These are phyloP conservation scores for Phytophthora litchii DNA, from an alignment of 352 stramenopile species.

Conservation along the genomic window DNA sequence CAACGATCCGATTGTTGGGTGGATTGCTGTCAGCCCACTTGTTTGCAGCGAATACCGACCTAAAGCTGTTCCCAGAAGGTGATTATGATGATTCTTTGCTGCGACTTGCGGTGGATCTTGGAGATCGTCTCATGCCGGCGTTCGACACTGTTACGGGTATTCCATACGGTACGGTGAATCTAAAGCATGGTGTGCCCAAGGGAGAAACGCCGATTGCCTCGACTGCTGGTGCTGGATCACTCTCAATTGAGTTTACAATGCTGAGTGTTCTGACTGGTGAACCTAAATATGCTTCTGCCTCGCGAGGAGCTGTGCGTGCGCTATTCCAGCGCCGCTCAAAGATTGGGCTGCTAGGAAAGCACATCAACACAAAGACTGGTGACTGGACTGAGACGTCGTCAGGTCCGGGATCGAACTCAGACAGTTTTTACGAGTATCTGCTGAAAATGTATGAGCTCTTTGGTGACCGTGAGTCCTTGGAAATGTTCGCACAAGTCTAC, in stretches of 20 bases:
- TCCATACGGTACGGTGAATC: constrained; percentile 97
- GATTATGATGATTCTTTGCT: constrained; percentile 94
- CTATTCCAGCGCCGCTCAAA: constrained; percentile 80
- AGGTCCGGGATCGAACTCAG: constrained; percentile 93
- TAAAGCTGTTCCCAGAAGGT: constrained; percentile 61
- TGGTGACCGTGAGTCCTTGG: constrained; percentile 91
- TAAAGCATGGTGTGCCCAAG: constrained; percentile 87
- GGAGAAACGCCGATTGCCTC: constrained; percentile 96
- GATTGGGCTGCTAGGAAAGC: constrained; percentile 94
- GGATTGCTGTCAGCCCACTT: constrained; percentile 92
- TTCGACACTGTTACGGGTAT: constrained; percentile 97
- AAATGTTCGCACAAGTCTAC: constrained; percentile 90
- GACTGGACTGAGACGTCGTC: constrained; percentile 83
- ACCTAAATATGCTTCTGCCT: constrained; percentile 67
- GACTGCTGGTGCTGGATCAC: constrained; percentile 95
- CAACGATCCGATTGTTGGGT: constrained; percentile 92
- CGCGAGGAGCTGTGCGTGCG: constrained; percentile 66
- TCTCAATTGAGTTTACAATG: constrained; percentile 97
- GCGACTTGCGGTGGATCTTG: constrained; percentile 94
- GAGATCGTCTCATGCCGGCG: constrained; percentile 93
- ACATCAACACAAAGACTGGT: constrained; percentile 93
- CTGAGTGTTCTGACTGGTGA: constrained; percentile 88
- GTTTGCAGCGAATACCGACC: constrained; percentile 62
- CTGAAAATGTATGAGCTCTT: constrained; percentile 97
- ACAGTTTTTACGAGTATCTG: constrained; percentile 99